Evolutionary conservation across 2,329 filamentous ascomycete genomes (phyloP).

Genomic region (Cercospora zeae-maydis): DNA sequence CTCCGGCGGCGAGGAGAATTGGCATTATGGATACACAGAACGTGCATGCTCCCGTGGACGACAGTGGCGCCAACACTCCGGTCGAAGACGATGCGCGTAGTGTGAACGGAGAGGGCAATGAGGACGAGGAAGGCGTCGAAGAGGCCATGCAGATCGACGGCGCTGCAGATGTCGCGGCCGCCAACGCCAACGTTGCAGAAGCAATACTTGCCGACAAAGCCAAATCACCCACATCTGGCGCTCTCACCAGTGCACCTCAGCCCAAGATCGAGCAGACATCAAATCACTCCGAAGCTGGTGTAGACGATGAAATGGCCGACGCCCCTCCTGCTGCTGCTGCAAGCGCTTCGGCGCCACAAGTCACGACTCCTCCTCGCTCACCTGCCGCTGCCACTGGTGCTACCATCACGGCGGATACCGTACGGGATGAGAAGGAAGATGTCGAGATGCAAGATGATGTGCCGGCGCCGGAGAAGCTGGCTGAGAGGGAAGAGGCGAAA

Average conservation of each 20-base stretch:
- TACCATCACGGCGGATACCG: slow-evolving; percentile 1
- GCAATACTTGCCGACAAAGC: slow-evolving; percentile 30
- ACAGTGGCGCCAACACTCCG: slow-evolving; percentile 49
- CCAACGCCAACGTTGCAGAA: slow-evolving; percentile 27
- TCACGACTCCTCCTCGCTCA: slow-evolving; percentile 21
- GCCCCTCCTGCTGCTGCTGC: slow-evolving; percentile 33
- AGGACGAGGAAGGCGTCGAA: slow-evolving; percentile 8
- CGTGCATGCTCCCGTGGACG: slow-evolving; percentile 50
- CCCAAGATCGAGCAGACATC: slow-evolving; percentile 16
- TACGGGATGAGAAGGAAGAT: slow-evolving; percentile 13
- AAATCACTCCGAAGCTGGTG: slow-evolving; percentile 29
- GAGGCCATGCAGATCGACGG: slow-evolving; percentile 30
- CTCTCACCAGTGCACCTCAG: slow-evolving; percentile 4
- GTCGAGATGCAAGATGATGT: slow-evolving; percentile 22
- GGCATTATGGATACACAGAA: slow-evolving; percentile 63
- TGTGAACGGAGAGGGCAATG: slow-evolving; percentile 31
- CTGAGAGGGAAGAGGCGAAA: slow-evolving; percentile 33
- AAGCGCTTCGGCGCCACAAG: slow-evolving; percentile 30
- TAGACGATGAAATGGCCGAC: slow-evolving; percentile 35
- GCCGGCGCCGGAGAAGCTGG: slow-evolving; percentile 13
- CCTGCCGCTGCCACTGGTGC: slow-evolving; percentile 12
- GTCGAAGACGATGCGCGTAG: slow-evolving; percentile 32
- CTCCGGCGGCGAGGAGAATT: slow-evolving; percentile 46
- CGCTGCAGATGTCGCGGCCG: slow-evolving; percentile 19
- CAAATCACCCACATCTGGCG: slow-evolving; percentile 18